Evolutionary conservation across 345 rosid genomes (phyloP), one percentile per base, ranked within the genome.

Genomic region (Adansonia digitata): DNA sequence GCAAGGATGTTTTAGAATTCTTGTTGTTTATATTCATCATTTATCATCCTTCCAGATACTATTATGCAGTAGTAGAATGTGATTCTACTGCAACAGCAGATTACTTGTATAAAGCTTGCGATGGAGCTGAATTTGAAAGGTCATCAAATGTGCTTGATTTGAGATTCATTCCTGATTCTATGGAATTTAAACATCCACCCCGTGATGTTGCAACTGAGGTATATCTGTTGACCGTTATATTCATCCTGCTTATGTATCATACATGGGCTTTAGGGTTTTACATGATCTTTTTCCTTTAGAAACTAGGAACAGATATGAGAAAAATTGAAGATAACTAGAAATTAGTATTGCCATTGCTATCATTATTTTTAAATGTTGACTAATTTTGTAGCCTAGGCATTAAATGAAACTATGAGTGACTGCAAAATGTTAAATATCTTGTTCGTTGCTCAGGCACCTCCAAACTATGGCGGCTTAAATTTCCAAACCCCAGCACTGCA

Each of bases 111-210:
- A 89, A 85, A 69, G 75, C 85, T 61, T 91, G 99, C 75, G 97
- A 95, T 84, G 99, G 98, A 48, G 72, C 78, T 59, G 99, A 95
- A 81, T 88, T 95, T 80, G 99, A 89, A 84, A 87, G 93, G 78
- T 91, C 99, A 24, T 84, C 99, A 34, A 95, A 93, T 88, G 91
- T 90, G 79, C 91, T 95, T 34, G 99, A 95, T 77, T 81, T 95
- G 71, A 90, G 98, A 82, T 95, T 90, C 82, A 85, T 95, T 80
- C 97, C 99, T 5, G 98, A 95, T 72, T 82, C 94, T 31, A 87
- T 90, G 93, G 98, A 93, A 75, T 90, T 93, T 82, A 90, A 89
- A 81, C 88, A 91, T 83, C 85, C 89, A n/a, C 93, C 96, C 35
- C 92, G 92, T 61, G 99, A 95, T 81, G 84, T 84, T 82, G 91